phyloP scores from a whole-genome alignment of 352 stramenopile genomes.

The Pythium pyrilobum region DNA sequence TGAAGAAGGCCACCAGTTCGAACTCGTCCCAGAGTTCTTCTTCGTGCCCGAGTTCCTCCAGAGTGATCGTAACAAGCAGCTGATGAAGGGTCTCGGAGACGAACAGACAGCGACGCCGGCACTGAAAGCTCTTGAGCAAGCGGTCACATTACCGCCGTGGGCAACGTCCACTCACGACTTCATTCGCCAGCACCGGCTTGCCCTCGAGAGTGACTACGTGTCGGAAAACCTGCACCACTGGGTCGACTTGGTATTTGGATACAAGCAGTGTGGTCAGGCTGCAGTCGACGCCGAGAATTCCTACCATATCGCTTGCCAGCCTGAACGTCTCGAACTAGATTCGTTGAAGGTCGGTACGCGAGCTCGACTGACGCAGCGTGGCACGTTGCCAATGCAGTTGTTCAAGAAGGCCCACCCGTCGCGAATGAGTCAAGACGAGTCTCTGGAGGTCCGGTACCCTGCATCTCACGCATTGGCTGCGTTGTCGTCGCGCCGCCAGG shows the following conservation, averaged over 20 bases:
- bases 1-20: conserved; percentile 55
- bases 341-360: conserved; percentile 48
- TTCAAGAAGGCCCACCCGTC: conserved; percentile 69
- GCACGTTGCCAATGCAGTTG: conserved; percentile 67
- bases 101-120: conserved; percentile 9
- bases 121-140: conserved; percentile 42
- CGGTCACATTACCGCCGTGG: conserved; percentile 95
- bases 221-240: conserved; percentile 97
- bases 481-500: conserved; percentile 72
- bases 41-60: conserved; percentile 68
- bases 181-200: conserved; percentile 92
- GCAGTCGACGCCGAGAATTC: conserved; percentile 91
- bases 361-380: conserved; percentile 63
- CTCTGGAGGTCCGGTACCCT: conserved; percentile 63
- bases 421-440: conserved; percentile 74
- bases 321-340: conserved; percentile 61
- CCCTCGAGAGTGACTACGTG: conserved; percentile 98
- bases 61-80: conserved; percentile 59
- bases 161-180: conserved; percentile 95
- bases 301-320: conserved; percentile 87
- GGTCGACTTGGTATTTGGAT: conserved; percentile 99
- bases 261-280: conserved; percentile 90
- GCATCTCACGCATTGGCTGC: conserved; percentile 66
- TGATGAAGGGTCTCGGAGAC: conserved; percentile 39
- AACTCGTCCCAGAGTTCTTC: conserved; percentile 81